Percentiles rank a stretch among this genome's conserved stretches.
These are phyloP conservation scores for Pluteus cervinus DNA, from an alignment of 768 basidiomycete species.

Conservation along the genomic window DNA sequence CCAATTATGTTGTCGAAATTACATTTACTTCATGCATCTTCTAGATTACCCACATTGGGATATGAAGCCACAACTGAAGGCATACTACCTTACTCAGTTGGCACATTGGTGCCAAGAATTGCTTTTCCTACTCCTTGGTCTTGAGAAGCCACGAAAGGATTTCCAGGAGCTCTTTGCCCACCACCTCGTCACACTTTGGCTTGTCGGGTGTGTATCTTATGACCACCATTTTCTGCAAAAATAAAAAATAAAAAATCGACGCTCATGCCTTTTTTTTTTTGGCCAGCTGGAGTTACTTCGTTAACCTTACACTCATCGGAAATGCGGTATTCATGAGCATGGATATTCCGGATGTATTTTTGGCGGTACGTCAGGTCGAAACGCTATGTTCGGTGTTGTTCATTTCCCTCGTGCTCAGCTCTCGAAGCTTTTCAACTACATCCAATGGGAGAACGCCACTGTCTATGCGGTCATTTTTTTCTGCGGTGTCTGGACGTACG, in stretches of 20 bases:
- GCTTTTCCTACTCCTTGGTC: constrained; percentile 70
- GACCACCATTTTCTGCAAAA: too few species aligned
- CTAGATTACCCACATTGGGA: constrained; percentile 86
- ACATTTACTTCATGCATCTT: not conserved
- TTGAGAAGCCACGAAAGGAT: constrained; percentile 96
- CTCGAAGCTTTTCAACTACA: constrained; percentile 86
- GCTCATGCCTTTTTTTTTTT: constrained; percentile 4
- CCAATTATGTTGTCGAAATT: not conserved
- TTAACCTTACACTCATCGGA: constrained; percentile 83
- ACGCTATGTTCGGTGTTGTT: too few species aligned
- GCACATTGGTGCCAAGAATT: constrained; percentile 96
- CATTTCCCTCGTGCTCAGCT: constrained; percentile 54
- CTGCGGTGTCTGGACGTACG: constrained; percentile 76
- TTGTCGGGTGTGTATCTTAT: constrained; percentile 63
- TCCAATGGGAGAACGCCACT: constrained; percentile 62
- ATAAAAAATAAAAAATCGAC: too few species aligned
- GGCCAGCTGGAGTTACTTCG: constrained; percentile 73
- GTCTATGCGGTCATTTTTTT: constrained; percentile 59
- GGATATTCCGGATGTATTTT: constrained; percentile 89
- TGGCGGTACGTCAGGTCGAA: too few species aligned
- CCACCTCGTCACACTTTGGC: constrained; percentile 92
- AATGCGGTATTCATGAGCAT: constrained; percentile 93
- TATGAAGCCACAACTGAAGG: constrained; percentile 79
- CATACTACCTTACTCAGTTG: constrained; percentile 90
- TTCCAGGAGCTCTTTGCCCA: constrained; percentile 82